A percentile compares a stretch with the other conserved stretches of the same genome.
These are phyloP conservation scores for Heritiera littoralis DNA, from an alignment of 345 rosid species.

Conservation along the genomic window DNA sequence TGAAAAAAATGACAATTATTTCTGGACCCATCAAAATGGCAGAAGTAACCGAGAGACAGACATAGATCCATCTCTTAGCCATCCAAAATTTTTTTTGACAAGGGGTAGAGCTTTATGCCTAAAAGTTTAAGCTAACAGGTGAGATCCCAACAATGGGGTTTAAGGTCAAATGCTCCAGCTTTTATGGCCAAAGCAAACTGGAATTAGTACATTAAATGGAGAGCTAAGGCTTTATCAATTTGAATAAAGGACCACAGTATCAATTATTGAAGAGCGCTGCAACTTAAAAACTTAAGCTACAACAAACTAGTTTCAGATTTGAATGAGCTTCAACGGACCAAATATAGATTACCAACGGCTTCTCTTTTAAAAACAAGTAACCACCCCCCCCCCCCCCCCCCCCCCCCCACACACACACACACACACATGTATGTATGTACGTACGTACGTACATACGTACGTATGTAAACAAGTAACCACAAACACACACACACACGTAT, in stretches of 20 bases:
- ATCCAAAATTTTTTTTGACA: not conserved
- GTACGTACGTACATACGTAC: too few relatives aligned
- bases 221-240: not conserved
- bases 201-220: not conserved
- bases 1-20: slow-evolving; percentile 2
- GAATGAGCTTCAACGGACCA: slow-evolving; percentile 5
- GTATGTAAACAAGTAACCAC: not conserved
- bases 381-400: too few relatives aligned
- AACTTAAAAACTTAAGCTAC: slow-evolving; percentile 1
- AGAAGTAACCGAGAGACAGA: slow-evolving; percentile 15
- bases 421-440: too few relatives aligned
- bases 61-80: not conserved
- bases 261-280: not conserved
- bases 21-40: not conserved
- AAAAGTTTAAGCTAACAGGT: slow-evolving; percentile 1
- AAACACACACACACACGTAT: too few relatives aligned
- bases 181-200: not conserved
- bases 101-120: not conserved
- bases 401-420: too few relatives aligned
- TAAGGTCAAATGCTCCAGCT: slow-evolving; percentile 34
- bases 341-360: not conserved
- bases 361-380: not conserved
- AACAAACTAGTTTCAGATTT: not conserved
- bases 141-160: not conserved
- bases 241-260: not conserved